These are phyloP conservation scores for Piper longum DNA, from an alignment of 164 flowering plant genomes.

Conservation along the genomic window DNA sequence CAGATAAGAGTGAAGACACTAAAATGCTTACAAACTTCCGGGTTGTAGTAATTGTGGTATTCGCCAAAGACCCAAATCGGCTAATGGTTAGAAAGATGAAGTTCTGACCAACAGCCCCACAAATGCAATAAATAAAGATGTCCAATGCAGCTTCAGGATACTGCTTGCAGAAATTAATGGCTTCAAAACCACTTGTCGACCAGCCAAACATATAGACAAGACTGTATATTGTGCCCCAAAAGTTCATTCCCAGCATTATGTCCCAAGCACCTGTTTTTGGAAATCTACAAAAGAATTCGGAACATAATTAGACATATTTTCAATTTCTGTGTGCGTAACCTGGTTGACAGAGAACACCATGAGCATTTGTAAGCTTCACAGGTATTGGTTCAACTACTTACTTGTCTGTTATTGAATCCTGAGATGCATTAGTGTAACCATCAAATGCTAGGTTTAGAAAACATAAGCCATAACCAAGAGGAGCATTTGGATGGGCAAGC, in stretches of 20 bases:
- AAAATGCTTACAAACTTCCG: conserved; percentile 97
- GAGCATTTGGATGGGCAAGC: conserved; percentile 94
- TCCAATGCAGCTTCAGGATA: conserved; percentile 99
- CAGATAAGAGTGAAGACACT: conserved; percentile 81
- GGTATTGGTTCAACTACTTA: conserved; percentile 10
- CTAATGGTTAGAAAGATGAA: conserved; percentile 94
- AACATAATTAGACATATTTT: not conserved
- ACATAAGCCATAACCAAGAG: conserved; percentile 91
- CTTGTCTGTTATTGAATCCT: conserved; percentile 86
- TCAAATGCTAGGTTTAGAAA: conserved; percentile 88
- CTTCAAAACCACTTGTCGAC: conserved; percentile 76
- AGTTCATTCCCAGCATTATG: conserved; percentile 96
- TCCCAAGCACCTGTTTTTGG: conserved; percentile 97
- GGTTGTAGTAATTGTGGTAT: conserved; percentile 97
- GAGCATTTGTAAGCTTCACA: not conserved
- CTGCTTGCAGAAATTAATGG: conserved; percentile 70
- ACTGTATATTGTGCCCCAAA: conserved; percentile 97
- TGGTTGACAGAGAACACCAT: not conserved
- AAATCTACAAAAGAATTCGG: conserved; percentile 34
- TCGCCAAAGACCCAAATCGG: conserved; percentile 85
- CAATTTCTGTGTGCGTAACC: not conserved
- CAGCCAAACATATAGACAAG: conserved; percentile 86
- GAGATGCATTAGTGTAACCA: conserved; percentile 97
- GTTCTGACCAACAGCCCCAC: conserved; percentile 98
- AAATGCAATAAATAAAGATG: conserved; percentile 73